Evolutionary conservation across 352 stramenopile genomes (phyloP).

Genomic region (Phytophthora crassamura): DNA sequence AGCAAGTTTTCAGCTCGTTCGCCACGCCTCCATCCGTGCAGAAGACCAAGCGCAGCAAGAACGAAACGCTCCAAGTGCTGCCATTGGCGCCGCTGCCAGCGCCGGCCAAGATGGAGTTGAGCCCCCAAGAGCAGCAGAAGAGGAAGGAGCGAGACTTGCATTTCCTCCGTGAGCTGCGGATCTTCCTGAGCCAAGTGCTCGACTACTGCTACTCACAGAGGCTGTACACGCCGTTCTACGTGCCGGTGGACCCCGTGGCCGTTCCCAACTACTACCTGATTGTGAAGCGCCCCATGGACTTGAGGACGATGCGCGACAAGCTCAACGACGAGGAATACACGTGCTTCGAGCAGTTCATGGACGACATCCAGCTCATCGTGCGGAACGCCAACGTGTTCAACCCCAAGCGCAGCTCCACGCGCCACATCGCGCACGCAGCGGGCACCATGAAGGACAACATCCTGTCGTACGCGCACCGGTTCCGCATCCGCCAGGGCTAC

Average conservation of each 20-base stretch:
- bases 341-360: conserved; percentile 88
- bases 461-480: conserved; percentile 86
- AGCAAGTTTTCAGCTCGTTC: conserved; percentile 65
- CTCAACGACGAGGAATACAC: conserved; percentile 91
- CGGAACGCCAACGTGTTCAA: conserved; percentile 92
- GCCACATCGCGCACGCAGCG: conserved; percentile 82
- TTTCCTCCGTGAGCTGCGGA: conserved; percentile 86
- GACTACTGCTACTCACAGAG: conserved; percentile 83
- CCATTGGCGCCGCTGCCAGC: conserved; percentile 64
- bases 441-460: conserved; percentile 92
- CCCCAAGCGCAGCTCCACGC: conserved; percentile 74
- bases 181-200: conserved; percentile 87
- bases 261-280: conserved; percentile 92
- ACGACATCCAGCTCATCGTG: conserved; percentile 90
- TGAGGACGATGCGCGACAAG: conserved; percentile 90
- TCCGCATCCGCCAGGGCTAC: conserved; percentile 87
- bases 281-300: conserved; percentile 88
- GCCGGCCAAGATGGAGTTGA: conserved; percentile 33
- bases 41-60: conserved; percentile 26
- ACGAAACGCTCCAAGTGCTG: conserved; percentile 57
- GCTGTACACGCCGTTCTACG: conserved; percentile 71
- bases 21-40: conserved; percentile 46
- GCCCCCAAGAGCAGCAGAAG: conserved; percentile 46
- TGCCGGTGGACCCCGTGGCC: conserved; percentile 72
- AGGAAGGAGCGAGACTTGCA: conserved; percentile 82